These are phyloP conservation scores for Fusarium kyushuense DNA, from an alignment of 2,329 filamentous ascomycete species.

Conservation along the genomic window DNA sequence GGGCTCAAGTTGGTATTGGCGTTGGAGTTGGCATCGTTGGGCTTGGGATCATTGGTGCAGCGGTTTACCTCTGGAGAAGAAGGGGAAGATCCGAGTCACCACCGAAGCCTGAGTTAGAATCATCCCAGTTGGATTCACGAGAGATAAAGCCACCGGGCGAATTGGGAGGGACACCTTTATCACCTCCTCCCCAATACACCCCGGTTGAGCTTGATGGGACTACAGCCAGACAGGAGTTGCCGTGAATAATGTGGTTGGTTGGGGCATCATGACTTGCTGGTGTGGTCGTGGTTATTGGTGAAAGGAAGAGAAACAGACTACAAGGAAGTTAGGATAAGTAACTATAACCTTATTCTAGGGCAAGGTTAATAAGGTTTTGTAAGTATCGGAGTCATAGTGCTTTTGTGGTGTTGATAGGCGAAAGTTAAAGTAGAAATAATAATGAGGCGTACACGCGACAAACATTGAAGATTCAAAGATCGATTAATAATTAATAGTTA, in stretches of 20 bases:
- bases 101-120: rapidly evolving
- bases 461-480: no score
- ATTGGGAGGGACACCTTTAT: rapidly evolving
- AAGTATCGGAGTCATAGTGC: no score
- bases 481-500: neutral
- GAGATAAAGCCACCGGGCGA: neutral
- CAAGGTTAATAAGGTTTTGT: no score
- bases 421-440: no score
- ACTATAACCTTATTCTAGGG: no score
- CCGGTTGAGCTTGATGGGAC: neutral
- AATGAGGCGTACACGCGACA: no score
- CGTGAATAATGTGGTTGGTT: neutral
- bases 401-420: no score
- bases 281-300: no score
- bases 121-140: neutral
- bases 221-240: neutral
- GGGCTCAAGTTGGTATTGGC: conserved; percentile 1
- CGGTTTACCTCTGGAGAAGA: neutral
- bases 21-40: neutral
- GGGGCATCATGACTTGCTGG: no score
- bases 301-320: no score
- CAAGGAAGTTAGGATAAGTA: no score
- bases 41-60: neutral
- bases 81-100: neutral
- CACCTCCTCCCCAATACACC: neutral